These are phyloP conservation scores for Curvularia verruculosa DNA, from an alignment of 2,329 filamentous ascomycete species.

Conservation along the genomic window DNA sequence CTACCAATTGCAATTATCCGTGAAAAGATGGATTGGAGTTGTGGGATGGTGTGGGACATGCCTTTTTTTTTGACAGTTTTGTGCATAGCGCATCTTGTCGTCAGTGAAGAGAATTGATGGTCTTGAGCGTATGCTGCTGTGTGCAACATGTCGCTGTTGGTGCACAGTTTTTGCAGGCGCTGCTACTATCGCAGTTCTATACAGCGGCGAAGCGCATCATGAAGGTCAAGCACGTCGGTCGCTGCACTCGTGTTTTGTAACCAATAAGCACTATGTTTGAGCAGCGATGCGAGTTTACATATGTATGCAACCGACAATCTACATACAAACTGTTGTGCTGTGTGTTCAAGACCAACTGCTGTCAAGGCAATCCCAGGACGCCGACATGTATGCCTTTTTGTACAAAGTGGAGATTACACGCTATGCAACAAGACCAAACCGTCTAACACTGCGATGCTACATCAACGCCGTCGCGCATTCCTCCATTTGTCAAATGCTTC, in stretches of 20 bases:
- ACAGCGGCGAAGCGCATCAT: background rate
- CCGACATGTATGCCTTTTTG: background rate
- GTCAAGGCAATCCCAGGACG: background rate
- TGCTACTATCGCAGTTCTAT: background rate
- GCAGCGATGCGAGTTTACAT: background rate
- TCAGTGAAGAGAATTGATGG: no score
- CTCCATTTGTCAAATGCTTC: slow-evolving; percentile 47
- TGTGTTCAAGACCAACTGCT: background rate
- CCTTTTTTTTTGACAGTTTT: slow-evolving; percentile 6
- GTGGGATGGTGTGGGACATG: slow-evolving; percentile 52
- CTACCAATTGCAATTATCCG: slow-evolving; percentile 48
- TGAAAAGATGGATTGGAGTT: slow-evolving; percentile 52
- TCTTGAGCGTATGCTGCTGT: no score
- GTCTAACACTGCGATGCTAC: background rate
- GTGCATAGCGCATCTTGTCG: no score
- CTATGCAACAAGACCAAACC: background rate
- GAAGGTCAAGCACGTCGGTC: background rate
- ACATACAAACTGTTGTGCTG: background rate
- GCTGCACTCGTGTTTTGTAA: no score
- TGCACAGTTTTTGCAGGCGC: background rate
- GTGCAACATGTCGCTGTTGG: background rate
- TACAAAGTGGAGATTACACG: slow-evolving; percentile 17
- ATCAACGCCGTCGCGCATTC: slow-evolving; percentile 17
- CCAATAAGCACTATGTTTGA: background rate
- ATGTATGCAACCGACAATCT: background rate